These are phyloP conservation scores for Sordariomycetes sp. DNA, from an alignment of 2,329 filamentous ascomycete species.

Conservation along the genomic window DNA sequence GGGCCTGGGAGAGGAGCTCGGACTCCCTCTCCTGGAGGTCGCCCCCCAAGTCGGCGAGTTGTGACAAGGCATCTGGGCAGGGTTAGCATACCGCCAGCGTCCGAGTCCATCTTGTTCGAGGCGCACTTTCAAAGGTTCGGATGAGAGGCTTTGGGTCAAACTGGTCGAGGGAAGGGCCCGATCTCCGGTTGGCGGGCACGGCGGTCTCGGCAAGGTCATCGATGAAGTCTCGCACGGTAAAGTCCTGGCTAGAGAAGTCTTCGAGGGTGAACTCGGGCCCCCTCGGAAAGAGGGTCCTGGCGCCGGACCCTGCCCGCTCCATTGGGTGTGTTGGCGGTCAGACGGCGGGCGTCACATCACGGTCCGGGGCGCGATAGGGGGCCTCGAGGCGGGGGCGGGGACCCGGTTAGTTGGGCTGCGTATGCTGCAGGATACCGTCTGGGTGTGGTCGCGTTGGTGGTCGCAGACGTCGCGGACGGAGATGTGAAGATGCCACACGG, in stretches of 20 bases:
- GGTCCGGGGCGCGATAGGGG: background rate
- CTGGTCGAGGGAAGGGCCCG: slow-evolving; percentile 45
- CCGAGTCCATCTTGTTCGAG: background rate
- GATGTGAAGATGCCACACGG: background rate
- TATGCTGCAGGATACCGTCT: background rate
- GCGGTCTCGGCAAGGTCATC: slow-evolving; percentile 82
- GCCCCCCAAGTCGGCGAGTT: slow-evolving; percentile 59
- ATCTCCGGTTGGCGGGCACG: slow-evolving; percentile 67
- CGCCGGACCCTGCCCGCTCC: slow-evolving; percentile 31
- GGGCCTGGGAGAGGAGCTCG: slow-evolving; percentile 77
- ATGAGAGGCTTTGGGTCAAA: slow-evolving; percentile 98
- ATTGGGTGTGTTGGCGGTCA: slow-evolving; percentile 15
- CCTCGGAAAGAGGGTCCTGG: slow-evolving; percentile 60
- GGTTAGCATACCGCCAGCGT: background rate
- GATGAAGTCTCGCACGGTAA: slow-evolving; percentile 96
- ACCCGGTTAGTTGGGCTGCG: background rate
- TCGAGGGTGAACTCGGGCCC: slow-evolving; percentile 78
- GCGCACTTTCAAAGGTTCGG: slow-evolving; percentile 72
- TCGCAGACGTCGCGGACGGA: background rate
- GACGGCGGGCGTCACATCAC: slow-evolving; percentile 1
- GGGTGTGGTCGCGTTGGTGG: background rate
- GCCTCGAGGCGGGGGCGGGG: background rate
- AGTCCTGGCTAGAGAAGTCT: slow-evolving; percentile 80
- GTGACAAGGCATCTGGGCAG: slow-evolving; percentile 44
- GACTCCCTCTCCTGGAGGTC: slow-evolving; percentile 85